Percentiles rank a stretch among this genome's conserved stretches.
Evolutionary conservation across 169 alveolate species (phyloP).

Genomic region (Cryptosporidium muris): DNA sequence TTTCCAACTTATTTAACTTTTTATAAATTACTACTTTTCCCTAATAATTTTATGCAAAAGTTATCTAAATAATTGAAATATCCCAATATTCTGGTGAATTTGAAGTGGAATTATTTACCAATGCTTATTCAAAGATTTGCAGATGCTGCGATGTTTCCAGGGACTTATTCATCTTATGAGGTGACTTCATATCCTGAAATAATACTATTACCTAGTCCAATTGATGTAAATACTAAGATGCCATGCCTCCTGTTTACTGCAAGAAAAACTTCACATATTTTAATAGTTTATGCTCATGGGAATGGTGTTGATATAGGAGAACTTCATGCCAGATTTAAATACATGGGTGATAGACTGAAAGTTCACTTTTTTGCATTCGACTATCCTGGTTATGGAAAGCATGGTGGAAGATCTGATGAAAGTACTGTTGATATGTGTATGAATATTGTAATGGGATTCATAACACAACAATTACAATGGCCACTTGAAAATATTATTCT

Average conservation of each 20-base stretch:
- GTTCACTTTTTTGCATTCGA: constrained; percentile 74
- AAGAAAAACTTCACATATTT: constrained; percentile 27
- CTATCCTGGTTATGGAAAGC: constrained; percentile 75
- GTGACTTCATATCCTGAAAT: constrained; percentile 75
- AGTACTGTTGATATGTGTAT: constrained; percentile 74
- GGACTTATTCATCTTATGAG: constrained; percentile 76
- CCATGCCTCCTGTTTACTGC: constrained; percentile 69
- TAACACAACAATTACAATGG: constrained; percentile 71
- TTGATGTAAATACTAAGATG: constrained; percentile 31
- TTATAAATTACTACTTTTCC: no score
- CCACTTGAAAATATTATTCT: constrained; percentile 73
- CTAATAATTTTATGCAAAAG: no score
- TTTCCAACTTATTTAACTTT: no score
- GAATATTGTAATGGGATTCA: constrained; percentile 68
- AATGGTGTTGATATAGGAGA: constrained; percentile 79
- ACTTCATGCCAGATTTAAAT: constrained; percentile 56
- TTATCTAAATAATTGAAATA: not conserved
- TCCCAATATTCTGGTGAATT: not conserved
- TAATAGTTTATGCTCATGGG: constrained; percentile 77
- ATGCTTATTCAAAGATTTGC: constrained; percentile 71
- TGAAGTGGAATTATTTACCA: not conserved
- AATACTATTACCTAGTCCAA: constrained; percentile 72
- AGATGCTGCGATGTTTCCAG: constrained; percentile 79
- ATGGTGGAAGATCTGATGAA: constrained; percentile 75
- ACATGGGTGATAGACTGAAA: constrained; percentile 53